These are phyloP conservation scores for Erysiphe pulchra DNA, from an alignment of 2,329 filamentous ascomycete genomes.

Conservation along the genomic window DNA sequence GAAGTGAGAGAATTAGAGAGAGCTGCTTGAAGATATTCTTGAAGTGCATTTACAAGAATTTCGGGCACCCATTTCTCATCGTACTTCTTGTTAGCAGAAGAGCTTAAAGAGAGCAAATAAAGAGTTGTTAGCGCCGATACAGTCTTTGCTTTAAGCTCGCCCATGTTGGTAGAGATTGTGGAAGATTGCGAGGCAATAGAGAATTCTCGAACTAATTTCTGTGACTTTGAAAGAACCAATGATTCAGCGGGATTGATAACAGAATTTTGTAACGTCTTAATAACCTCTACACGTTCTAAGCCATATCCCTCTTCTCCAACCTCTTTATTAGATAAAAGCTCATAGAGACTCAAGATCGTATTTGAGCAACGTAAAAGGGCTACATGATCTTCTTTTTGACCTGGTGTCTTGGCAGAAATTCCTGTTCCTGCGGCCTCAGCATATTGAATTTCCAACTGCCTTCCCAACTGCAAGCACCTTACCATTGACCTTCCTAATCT, in stretches of 20 bases:
- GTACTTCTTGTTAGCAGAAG: slow-evolving; percentile 18
- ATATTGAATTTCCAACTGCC: slow-evolving; percentile 72
- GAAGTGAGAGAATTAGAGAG: slow-evolving; percentile 55
- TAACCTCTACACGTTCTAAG: slow-evolving; percentile 45
- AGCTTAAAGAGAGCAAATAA: slow-evolving; percentile 53
- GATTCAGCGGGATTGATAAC: slow-evolving; percentile 49
- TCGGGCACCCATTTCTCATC: slow-evolving; percentile 30
- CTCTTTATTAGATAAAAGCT: slow-evolving; percentile 40
- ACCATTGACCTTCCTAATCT: slow-evolving; percentile 51
- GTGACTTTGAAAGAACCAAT: slow-evolving; percentile 43
- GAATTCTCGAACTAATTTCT: slow-evolving; percentile 65
- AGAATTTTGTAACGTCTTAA: slow-evolving; percentile 43
- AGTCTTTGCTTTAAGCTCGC: slow-evolving; percentile 29
- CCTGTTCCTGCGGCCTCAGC: slow-evolving; percentile 28
- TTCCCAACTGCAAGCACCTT: slow-evolving; percentile 54
- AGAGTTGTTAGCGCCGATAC: slow-evolving; percentile 51
- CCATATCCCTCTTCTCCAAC: slow-evolving; percentile 52
- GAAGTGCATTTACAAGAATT: slow-evolving; percentile 49
- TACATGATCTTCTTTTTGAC: slow-evolving; percentile 36
- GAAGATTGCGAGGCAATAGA: slow-evolving; percentile 34
- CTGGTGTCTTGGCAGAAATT: slow-evolving; percentile 13
- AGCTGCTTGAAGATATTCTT: slow-evolving; percentile 58
- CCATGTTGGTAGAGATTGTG: slow-evolving; percentile 42
- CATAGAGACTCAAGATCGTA: slow-evolving; percentile 50
- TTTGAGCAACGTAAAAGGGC: slow-evolving; percentile 63